Base-by-base conservation (phyloP, 2,329 filamentous ascomycete species). In the Alternaria infectoria region DNA sequence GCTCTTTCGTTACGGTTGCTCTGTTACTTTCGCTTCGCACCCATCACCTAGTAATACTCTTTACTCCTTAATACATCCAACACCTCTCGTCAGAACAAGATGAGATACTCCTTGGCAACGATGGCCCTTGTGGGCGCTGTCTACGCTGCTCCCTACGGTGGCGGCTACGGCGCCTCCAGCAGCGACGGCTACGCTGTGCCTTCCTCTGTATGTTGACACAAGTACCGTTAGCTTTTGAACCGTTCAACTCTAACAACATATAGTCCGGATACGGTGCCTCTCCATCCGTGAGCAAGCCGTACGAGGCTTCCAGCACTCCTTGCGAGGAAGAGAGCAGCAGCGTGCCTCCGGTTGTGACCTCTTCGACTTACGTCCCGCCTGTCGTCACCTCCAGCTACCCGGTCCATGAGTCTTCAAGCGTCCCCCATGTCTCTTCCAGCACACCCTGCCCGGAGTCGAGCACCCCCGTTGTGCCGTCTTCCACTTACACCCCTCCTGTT, bases 1-100 rank as follows among this genome's bases (percentile, higher is more conserved):
- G 73, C 77, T 79, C 77, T 69, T 72, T 79, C 77, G 76, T 73
- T 79, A 79, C 74, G 77, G 77, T 78, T 78, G 68, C 72, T 69
- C 64, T 77, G 65, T 70, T 52, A 65, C 70, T 66, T 69, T 74
- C 72, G 69, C 69, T 76, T 72, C 65, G 70, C 63, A 57, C 64
- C 44, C 56, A 61, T 10, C 65, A 65, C 63, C 65, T 68, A 40
- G 61, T 62, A 65, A 62, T 49, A 25, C 28, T 49, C 19, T 57
- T 61, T 40, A 40, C 40, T 68, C 64, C 58, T 64, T 69, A 47
- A 46, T 63, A 51, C 57, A 64, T 36, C 52, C 43, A 9, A 47
- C 65, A 60, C 55, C 61, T 49, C 57, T 61, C 66, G 19, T 64
- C 50, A 47, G 68, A 62, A 21, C 66, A 77, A 57, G 54, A 79